Conservation (phyloP, 768 basidiomycete species). For the Rossbeevera mucosa region DNA sequence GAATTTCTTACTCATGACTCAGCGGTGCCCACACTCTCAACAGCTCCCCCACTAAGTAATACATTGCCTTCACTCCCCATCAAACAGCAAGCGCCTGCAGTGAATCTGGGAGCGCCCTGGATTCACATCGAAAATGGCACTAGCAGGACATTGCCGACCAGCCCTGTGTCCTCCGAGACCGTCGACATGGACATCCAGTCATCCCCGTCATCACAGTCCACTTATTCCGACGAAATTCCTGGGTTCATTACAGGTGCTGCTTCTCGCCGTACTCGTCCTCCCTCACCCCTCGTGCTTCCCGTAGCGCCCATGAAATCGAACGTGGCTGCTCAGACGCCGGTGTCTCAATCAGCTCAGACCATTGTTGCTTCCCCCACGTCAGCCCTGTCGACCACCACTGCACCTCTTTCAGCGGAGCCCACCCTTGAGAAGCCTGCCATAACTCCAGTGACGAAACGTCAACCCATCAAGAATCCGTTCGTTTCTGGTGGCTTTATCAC, state of each 20-base stretch:
- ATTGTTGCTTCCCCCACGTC: conserved; percentile 18
- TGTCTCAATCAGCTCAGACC: conserved; percentile 12
- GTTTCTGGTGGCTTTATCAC: conserved; percentile 49
- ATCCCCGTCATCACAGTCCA: conserved; percentile 26
- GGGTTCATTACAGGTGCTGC: conserved; percentile 31
- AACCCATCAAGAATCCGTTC: conserved; percentile 38
- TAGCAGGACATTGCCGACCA: conserved; percentile 27
- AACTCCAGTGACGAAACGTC: conserved; percentile 13
- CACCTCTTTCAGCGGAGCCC: conserved; percentile 9
- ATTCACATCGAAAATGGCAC: conserved; percentile 22
- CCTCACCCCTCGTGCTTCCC: conserved; percentile 24
- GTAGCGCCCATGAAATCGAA: conserved; percentile 8
- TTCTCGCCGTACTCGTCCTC: conserved; percentile 24
- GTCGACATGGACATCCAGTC: conserved; percentile 34
- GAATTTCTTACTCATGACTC: conserved; percentile 1
- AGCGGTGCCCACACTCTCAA: conserved; percentile 5
- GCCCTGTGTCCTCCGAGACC: conserved; percentile 32
- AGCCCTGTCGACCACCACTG: conserved; percentile 6
- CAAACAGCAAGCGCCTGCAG: conserved; percentile 15
- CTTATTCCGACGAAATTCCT: conserved; percentile 28
- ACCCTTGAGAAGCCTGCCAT: conserved; percentile 9
- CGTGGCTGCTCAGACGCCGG: conserved; percentile 12
- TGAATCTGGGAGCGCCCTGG: conserved; percentile 16
- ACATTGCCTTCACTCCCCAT: conserved; percentile 10
- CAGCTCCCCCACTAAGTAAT: conserved; percentile 8